phyloP scores from a whole-genome alignment of 2,329 filamentous ascomycete species.

The Beauveria sp. region DNA sequence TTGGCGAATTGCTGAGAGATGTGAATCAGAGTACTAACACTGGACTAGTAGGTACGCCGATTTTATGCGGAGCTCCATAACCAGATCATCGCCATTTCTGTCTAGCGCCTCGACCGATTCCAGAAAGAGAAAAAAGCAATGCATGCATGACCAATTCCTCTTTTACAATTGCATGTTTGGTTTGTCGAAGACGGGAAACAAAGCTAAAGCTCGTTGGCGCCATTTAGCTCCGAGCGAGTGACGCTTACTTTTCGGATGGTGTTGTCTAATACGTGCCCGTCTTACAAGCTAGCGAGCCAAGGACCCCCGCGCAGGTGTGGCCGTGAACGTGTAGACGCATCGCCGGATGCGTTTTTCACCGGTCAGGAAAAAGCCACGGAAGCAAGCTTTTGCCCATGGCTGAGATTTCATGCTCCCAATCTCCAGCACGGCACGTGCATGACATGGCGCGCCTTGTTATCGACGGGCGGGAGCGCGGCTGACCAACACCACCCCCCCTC shows the following conservation, averaged over 20 bases:
- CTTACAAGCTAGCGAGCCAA: too few species aligned
- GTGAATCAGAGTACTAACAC: too few species aligned
- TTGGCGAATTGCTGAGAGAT: too few species aligned
- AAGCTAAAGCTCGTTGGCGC: neutral
- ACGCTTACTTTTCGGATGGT: neutral
- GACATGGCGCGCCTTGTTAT: too few species aligned
- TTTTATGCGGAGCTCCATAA: too few species aligned
- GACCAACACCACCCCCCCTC: too few species aligned
- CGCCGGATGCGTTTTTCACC: neutral
- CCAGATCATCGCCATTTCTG: too few species aligned
- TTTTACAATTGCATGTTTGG: neutral
- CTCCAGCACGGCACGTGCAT: neutral
- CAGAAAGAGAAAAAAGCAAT: neutral
- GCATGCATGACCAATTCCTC: neutral
- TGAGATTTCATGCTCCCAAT: neutral
- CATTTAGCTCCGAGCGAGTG: neutral
- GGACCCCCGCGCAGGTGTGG: too few species aligned
- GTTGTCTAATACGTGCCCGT: too few species aligned
- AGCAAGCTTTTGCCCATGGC: too few species aligned
- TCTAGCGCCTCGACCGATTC: neutral
- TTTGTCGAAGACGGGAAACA: neutral
- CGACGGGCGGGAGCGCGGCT: too few species aligned
- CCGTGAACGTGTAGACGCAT: neutral
- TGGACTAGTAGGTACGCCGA: too few species aligned
- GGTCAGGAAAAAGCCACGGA: neutral